Base-by-base conservation (phyloP, 148 eudicot genomes). In the Nepenthes mirabilis region DNA sequence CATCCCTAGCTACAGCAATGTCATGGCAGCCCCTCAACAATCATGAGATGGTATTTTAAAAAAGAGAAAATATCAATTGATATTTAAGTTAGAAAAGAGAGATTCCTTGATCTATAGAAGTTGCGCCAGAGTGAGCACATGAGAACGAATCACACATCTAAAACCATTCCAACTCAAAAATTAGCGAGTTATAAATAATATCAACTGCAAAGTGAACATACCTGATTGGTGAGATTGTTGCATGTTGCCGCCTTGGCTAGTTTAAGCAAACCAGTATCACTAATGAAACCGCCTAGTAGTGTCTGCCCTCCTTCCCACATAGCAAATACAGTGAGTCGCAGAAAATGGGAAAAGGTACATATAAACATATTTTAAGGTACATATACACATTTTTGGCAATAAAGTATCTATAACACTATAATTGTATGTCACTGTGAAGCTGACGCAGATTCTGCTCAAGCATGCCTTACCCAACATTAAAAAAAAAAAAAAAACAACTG, bases 201-300 rank as follows among this genome's bases (percentile, higher is more conserved):
- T 52, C 36, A 49, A 45, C 23, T 23, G 23, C 23, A 36, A 35
- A 65, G 45, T 2, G n/a, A 34, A 73, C 75, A 65, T 9, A 87
- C 91, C 81, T 87, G 95, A 48, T 72, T 64, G 35, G 78, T 63
- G 35, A 68, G 56, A 65, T 60, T 70, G 60, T 53, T 63, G 66
- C 70, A 52, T 23, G 68, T 58, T 40, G 61, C 65, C 66, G 80
- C 82, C 64, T 48, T 63, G 2, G 81, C 33, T 32, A 78, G 67
- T 50, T 54, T 66, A 56, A 68, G 37, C 57, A 72, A n/a, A 60
- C 77, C 76, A 49, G 71, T 56, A 57, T 57, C 60, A 61, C 63
- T 71, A 61, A 64, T 57, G 58, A 88, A 81, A 56, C 78, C 75
- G 33, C 82, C 72, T 9, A 84, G 70, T 65, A 87, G 67, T 35